Evolutionary conservation across 2,329 filamentous ascomycete genomes (phyloP).

Genomic region (Aspergillus proliferans): DNA sequence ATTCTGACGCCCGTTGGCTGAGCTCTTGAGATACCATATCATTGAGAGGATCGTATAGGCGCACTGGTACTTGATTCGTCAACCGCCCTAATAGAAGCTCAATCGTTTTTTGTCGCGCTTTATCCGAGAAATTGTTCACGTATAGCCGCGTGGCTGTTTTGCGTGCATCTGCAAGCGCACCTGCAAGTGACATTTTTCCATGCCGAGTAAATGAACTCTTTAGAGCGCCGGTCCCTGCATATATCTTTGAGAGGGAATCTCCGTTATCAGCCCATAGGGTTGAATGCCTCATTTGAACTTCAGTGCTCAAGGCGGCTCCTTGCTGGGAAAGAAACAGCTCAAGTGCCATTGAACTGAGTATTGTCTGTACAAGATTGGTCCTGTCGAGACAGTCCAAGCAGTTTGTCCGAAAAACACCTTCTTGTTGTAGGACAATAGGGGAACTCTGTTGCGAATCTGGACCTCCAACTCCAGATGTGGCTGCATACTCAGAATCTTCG

Average conservation of each 20-base stretch:
- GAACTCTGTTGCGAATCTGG: conserved; percentile 35
- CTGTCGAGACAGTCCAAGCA: conserved; percentile 93
- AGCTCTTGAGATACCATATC: conserved; percentile 80
- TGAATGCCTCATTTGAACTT: conserved; percentile 89
- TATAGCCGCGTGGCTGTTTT: conserved; percentile 93
- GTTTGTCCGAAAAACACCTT: conserved; percentile 93
- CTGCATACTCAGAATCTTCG: conserved; percentile 57
- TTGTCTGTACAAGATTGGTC: conserved; percentile 92
- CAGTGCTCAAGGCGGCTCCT: conserved; percentile 61
- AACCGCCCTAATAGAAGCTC: conserved; percentile 83
- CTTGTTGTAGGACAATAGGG: conserved; percentile 76
- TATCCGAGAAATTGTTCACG: conserved; percentile 96
- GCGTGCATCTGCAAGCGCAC: conserved; percentile 86
- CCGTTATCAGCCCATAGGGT: conserved; percentile 97
- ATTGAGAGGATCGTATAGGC: conserved; percentile 89
- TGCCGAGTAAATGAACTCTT: conserved; percentile 92
- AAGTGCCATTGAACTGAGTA: conserved; percentile 88
- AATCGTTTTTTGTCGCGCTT: conserved; percentile 86
- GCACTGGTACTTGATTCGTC: conserved; percentile 74
- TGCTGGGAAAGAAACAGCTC: conserved; percentile 75
- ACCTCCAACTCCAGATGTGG: conserved; percentile 34
- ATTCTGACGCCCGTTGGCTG: conserved; percentile 59
- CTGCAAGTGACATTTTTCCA: conserved; percentile 92
- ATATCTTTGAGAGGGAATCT: conserved; percentile 87
- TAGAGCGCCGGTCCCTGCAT: conserved; percentile 89